phyloP scores from a whole-genome alignment of 768 basidiomycete species.

The Lentinula edodes region DNA sequence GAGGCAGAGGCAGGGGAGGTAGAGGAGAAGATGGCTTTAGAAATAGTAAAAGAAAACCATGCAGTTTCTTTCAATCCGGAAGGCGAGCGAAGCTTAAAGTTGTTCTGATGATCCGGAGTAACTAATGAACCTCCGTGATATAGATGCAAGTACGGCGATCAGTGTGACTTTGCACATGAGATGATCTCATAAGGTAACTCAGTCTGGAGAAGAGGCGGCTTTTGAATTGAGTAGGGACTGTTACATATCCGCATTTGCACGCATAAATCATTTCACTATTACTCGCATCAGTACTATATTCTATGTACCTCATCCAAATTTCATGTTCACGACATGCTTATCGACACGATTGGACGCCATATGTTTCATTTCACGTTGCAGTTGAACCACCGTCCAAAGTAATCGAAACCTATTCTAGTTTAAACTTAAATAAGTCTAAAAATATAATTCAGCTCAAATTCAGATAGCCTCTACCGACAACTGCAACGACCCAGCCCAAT shows the following conservation, averaged over 20 bases:
- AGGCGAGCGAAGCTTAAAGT: conserved; percentile 67
- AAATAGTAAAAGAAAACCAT: conserved; percentile 83
- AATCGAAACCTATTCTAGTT: no score
- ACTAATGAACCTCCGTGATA: conserved; percentile 17
- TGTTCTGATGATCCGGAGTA: conserved; percentile 32
- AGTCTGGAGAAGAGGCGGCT: background rate
- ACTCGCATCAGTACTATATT: background rate
- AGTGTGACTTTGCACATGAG: conserved; percentile 81
- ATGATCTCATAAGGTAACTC: conserved; percentile 16
- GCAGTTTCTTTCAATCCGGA: conserved; percentile 88
- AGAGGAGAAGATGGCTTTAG: conserved; percentile 56
- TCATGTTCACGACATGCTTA: background rate
- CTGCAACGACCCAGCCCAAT: conserved; percentile 49
- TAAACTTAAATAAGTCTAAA: no score
- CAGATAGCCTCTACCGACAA: conserved; percentile 22
- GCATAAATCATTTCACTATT: background rate
- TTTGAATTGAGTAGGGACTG: background rate
- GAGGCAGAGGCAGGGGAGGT: conserved; percentile 54
- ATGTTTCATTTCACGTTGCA: no score
- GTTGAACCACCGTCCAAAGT: no score
- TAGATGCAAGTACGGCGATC: conserved; percentile 86
- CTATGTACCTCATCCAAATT: background rate
- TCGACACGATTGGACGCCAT: no score
- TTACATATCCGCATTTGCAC: background rate
- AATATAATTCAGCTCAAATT: background rate